Percentiles rank a stretch among this genome's conserved stretches.
Conservation (phyloP, 2,329 filamentous ascomycete genomes). For the Thermothelomyces thermophilus region DNA sequence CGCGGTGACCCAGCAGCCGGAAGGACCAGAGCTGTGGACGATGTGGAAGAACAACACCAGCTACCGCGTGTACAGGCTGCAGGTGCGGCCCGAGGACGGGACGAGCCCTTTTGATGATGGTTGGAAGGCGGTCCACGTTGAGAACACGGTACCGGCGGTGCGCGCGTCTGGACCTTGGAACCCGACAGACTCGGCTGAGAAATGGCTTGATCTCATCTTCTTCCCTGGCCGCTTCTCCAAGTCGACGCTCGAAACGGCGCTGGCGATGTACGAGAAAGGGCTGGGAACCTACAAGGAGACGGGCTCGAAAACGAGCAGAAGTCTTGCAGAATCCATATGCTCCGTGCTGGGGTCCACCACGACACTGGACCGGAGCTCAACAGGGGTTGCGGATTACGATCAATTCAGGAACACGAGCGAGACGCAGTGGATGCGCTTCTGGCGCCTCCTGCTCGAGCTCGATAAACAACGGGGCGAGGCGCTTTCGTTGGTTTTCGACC, state of each 20-base stretch:
- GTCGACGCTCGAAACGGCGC: slow-evolving; percentile 73
- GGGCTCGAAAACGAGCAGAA: slow-evolving; percentile 41
- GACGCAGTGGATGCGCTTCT: slow-evolving; percentile 84
- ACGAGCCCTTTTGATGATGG: slow-evolving; percentile 54
- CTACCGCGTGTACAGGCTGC: slow-evolving; percentile 66
- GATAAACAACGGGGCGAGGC: slow-evolving; percentile 82
- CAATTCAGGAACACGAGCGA: slow-evolving; percentile 68
- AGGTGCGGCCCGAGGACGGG: slow-evolving; percentile 62
- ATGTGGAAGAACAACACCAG: slow-evolving; percentile 81
- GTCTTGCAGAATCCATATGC: slow-evolving; percentile 70
- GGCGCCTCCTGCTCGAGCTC: slow-evolving; percentile 75
- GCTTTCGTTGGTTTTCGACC: slow-evolving; percentile 69
- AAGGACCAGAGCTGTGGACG: slow-evolving; percentile 61
- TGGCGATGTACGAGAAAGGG: slow-evolving; percentile 72
- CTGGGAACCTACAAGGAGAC: slow-evolving; percentile 38
- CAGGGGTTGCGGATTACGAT: slow-evolving; percentile 66
- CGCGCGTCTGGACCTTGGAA: slow-evolving; percentile 57
- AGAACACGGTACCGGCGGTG: slow-evolving; percentile 47
- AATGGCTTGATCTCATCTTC: slow-evolving; percentile 80
- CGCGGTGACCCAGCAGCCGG: slow-evolving; percentile 47
- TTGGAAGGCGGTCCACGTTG: slow-evolving; percentile 65
- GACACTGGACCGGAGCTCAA: slow-evolving; percentile 53
- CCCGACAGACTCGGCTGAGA: slow-evolving; percentile 65
- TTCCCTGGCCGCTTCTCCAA: slow-evolving; percentile 75
- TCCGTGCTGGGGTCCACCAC: slow-evolving; percentile 64